phyloP scores from a whole-genome alignment of 1,139 yeast genomes.

The Suhomyces wounanorum region DNA sequence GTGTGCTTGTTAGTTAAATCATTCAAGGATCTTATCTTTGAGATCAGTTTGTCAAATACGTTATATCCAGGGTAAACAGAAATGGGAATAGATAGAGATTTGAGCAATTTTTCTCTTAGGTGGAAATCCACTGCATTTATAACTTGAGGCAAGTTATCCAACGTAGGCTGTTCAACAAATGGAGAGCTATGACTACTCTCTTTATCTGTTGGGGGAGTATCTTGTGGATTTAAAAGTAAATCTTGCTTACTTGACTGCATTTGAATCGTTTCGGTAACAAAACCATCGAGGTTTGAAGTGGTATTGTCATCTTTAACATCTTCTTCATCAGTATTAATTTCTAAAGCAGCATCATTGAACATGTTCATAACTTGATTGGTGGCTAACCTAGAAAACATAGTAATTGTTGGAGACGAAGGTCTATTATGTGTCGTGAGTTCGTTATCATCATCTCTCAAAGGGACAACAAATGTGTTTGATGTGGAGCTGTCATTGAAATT shows the following conservation, averaged over 20 bases:
- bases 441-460: slow-evolving; percentile 31
- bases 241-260: not conserved
- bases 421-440: slow-evolving; percentile 13
- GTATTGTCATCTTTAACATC: slow-evolving; percentile 32
- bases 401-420: slow-evolving; percentile 72
- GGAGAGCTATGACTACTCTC: slow-evolving; percentile 45
- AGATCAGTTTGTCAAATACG: slow-evolving; percentile 21
- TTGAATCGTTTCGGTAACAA: slow-evolving; percentile 53
- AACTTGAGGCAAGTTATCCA: slow-evolving; percentile 14
- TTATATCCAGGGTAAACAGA: slow-evolving; percentile 33
- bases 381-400: slow-evolving; percentile 75
- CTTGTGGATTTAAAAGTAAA: slow-evolving; percentile 11
- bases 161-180: slow-evolving; percentile 43
- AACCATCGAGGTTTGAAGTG: slow-evolving; percentile 48
- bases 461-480: slow-evolving; percentile 32
- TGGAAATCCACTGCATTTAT: slow-evolving; percentile 35
- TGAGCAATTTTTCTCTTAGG: slow-evolving; percentile 28
- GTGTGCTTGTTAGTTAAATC: slow-evolving; percentile 38
- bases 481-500: not conserved
- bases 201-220: slow-evolving; percentile 38
- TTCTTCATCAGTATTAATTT: slow-evolving; percentile 33
- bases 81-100: slow-evolving; percentile 28
- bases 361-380: slow-evolving; percentile 72
- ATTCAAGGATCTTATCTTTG: slow-evolving; percentile 35
- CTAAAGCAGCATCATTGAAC: slow-evolving; percentile 66